Conservation (phyloP, 2,329 filamentous ascomycete species). For the Aciculosporium take region DNA sequence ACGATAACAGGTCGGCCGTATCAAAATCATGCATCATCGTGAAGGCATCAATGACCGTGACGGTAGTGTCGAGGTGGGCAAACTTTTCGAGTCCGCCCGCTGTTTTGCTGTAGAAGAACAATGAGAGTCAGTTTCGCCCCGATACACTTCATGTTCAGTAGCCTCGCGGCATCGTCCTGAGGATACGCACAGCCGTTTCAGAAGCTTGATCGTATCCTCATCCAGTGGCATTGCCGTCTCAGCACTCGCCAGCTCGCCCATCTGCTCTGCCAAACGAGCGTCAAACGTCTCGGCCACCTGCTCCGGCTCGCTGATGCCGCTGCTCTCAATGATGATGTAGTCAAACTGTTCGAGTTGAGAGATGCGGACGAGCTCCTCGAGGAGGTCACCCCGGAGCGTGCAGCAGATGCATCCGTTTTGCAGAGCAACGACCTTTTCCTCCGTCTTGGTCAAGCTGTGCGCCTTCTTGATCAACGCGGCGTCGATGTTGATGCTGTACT, state of each 20-base stretch:
- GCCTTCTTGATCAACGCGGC: constrained; percentile 43
- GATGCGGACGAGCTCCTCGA: constrained; percentile 54
- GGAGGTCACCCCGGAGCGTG: constrained; percentile 54
- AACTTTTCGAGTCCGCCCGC: constrained; percentile 52
- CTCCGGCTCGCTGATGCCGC: constrained; percentile 57
- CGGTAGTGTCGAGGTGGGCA: constrained; percentile 54
- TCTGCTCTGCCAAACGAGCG: constrained; percentile 35
- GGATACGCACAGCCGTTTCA: constrained; percentile 21
- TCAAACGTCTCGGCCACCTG: constrained; percentile 65
- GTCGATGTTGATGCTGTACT: constrained; percentile 45
- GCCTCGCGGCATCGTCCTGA: too few species aligned
- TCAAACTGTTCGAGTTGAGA: constrained; percentile 49
- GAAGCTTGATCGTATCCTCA: constrained; percentile 19
- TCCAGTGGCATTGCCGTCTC: constrained; percentile 19
- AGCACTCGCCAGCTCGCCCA: constrained; percentile 20
- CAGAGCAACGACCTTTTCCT: constrained; percentile 52
- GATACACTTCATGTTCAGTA: not conserved
- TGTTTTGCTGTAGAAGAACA: constrained; percentile 29
- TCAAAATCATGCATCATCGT: constrained; percentile 60
- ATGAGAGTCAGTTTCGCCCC: not conserved
- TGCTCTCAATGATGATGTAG: constrained; percentile 60
- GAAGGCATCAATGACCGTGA: constrained; percentile 60
- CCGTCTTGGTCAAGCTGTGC: constrained; percentile 40
- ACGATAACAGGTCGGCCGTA: constrained; percentile 52
- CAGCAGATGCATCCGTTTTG: constrained; percentile 69